Evolutionary conservation across 1,139 yeast species (phyloP).

Genomic region (Casaregolazyma suthepensis): DNA sequence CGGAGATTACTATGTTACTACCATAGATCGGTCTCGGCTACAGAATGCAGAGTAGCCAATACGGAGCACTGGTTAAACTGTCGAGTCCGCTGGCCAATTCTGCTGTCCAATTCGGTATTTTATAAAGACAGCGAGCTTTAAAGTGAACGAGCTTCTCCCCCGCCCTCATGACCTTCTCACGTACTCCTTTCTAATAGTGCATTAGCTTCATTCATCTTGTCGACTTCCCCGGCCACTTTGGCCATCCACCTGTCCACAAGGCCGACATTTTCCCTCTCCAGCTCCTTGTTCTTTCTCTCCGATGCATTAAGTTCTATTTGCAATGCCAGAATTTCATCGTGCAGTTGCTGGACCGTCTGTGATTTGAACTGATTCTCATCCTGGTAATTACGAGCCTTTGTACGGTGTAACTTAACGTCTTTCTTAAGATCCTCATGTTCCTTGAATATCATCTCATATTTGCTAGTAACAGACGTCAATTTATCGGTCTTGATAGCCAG

Average conservation of each 20-base stretch:
- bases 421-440: slow-evolving; percentile 11
- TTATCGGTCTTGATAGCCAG: slow-evolving; percentile 19
- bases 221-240: slow-evolving; percentile 53
- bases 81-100: too few species aligned
- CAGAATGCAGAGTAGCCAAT: neutral
- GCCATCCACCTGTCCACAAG: slow-evolving; percentile 58
- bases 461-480: slow-evolving; percentile 10
- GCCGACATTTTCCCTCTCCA: slow-evolving; percentile 46
- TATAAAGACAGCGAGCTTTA: too few species aligned
- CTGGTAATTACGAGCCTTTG: slow-evolving; percentile 20
- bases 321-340: slow-evolving; percentile 64
- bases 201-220: slow-evolving; percentile 51
- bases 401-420: slow-evolving; percentile 8
- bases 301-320: slow-evolving; percentile 67
- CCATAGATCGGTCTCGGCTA: slow-evolving; percentile 43
- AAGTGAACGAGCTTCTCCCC: too few species aligned
- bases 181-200: neutral
- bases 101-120: too few species aligned
- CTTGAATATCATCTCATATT: slow-evolving; percentile 9
- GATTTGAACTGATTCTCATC: slow-evolving; percentile 21
- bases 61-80: too few species aligned
- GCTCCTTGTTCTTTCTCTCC: slow-evolving; percentile 38
- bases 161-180: neutral
- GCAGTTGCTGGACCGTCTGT: slow-evolving; percentile 52
- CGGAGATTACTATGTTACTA: slow-evolving; percentile 72